These are phyloP conservation scores for Pleurotus sapidus DNA, from an alignment of 768 basidiomycete species.

Conservation along the genomic window DNA sequence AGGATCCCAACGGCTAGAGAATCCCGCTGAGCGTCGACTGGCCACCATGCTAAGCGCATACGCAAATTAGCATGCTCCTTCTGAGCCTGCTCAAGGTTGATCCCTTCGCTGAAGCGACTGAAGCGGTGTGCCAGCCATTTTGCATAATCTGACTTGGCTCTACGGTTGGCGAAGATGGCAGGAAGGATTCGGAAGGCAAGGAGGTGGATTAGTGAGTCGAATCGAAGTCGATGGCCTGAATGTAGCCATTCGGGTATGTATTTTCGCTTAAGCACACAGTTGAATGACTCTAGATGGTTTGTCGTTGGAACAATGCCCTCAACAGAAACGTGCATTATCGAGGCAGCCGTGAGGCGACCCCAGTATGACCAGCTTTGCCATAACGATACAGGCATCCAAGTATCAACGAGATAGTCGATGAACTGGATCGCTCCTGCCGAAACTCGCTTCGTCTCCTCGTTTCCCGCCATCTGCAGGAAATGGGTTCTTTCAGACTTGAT, in stretches of 20 bases:
- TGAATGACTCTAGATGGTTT: slow-evolving; percentile 39
- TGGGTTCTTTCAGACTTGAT: not conserved
- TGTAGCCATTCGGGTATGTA: slow-evolving; percentile 23
- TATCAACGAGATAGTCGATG: slow-evolving; percentile 18
- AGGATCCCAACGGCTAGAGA: not conserved
- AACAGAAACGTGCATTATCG: slow-evolving; percentile 13
- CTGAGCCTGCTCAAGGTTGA: not conserved
- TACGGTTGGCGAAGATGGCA: slow-evolving; percentile 12
- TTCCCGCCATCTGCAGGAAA: not conserved
- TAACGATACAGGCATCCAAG: slow-evolving; percentile 22
- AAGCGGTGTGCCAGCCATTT: slow-evolving; percentile 3
- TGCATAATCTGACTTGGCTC: not conserved
- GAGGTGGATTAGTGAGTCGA: slow-evolving; percentile 17
- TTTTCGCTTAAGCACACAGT: slow-evolving; percentile 28
- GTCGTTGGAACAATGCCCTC: slow-evolving; percentile 32
- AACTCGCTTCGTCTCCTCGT: not conserved
- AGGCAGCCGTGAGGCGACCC: slow-evolving; percentile 23
- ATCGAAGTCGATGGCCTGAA: slow-evolving; percentile 23
- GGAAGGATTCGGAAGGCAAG: slow-evolving; percentile 15
- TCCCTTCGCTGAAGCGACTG: slow-evolving; percentile 1
- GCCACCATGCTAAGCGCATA: not conserved
- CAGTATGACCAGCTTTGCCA: slow-evolving; percentile 31
- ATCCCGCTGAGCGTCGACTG: not conserved
- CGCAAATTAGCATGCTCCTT: not conserved
- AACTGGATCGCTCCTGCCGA: slow-evolving; percentile 11